phyloP scores from a whole-genome alignment of 352 stramenopile genomes.

The Phytophthora gonapodyides region DNA sequence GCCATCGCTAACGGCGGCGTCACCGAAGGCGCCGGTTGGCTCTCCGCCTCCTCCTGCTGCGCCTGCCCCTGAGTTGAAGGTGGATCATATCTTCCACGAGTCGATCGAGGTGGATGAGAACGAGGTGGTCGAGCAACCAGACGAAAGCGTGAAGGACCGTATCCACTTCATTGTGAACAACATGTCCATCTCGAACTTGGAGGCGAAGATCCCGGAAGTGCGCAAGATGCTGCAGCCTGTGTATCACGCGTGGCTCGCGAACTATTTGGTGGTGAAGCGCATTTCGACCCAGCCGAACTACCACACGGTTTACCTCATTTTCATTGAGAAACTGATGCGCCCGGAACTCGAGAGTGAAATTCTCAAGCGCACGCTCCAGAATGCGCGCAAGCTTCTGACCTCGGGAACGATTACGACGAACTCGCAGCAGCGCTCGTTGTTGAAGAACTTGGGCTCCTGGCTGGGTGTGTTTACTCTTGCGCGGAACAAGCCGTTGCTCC shows the following conservation, averaged over 20 bases:
- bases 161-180: conserved; percentile 99
- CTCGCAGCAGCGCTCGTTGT: conserved; percentile 96
- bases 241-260: conserved; percentile 98
- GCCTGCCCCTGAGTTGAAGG: conserved; percentile 61
- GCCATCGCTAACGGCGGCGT: conserved; percentile 52
- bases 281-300: conserved; percentile 99
- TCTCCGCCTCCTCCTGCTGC: conserved; percentile 47
- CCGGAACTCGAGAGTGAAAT: conserved; percentile 95
- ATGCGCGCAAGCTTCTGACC: conserved; percentile 96
- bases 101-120: conserved; percentile 65
- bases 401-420: conserved; percentile 99
- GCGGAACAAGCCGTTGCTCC: conserved; percentile 97
- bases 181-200: conserved; percentile 97
- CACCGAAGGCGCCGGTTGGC: conserved; percentile 43
- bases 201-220: conserved; percentile 96
- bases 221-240: conserved; percentile 93
- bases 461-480: conserved; percentile 98
- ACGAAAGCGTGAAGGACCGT: conserved; percentile 92
- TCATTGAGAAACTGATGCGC: conserved; percentile 97
- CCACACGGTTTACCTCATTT: conserved; percentile 97
- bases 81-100: conserved; percentile 87
- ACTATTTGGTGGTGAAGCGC: conserved; percentile 99
- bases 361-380: conserved; percentile 93
- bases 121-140: conserved; percentile 69
- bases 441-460: conserved; percentile 99